Conservation (phyloP, 257 asterid species). For the Leptodermis oblonga region DNA sequence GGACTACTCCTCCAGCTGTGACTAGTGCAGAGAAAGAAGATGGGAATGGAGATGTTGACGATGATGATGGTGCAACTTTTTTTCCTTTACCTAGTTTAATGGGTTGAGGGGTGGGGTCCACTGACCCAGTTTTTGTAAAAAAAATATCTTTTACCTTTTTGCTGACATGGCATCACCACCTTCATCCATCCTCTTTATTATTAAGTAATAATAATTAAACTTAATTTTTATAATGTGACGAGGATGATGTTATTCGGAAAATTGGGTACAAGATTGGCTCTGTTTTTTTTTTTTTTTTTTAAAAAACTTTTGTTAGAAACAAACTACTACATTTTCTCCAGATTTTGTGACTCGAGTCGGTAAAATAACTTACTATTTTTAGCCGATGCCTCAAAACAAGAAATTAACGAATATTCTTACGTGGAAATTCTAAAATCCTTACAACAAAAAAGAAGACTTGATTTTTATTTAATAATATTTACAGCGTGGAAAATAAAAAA, state of each 20-base stretch:
- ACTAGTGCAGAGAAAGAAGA: not conserved
- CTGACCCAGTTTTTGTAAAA: not conserved
- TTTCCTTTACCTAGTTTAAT: not conserved
- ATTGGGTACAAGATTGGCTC: not conserved
- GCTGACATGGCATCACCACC: slow-evolving; percentile 15
- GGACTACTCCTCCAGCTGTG: no score
- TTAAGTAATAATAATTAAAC: no score
- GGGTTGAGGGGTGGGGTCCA: slow-evolving; percentile 5
- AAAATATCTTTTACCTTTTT: slow-evolving; percentile 25
- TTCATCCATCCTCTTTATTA: not conserved
- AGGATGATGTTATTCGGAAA: no score
- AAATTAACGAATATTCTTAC: no score
- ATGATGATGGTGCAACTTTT: not conserved
- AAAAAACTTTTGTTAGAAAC: no score
- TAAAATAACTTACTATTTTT: not conserved
- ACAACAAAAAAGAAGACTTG: no score
- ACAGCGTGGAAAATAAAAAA: no score
- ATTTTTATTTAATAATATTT: no score
- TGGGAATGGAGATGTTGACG: not conserved
- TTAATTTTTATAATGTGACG: no score
- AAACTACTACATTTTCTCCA: not conserved
- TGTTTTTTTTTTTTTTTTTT: no score
- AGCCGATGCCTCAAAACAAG: no score
- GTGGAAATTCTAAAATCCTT: no score
- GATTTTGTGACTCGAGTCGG: not conserved